Evolutionary conservation across 805 yeast species (phyloP).

Genomic region (Candida caryicola): DNA sequence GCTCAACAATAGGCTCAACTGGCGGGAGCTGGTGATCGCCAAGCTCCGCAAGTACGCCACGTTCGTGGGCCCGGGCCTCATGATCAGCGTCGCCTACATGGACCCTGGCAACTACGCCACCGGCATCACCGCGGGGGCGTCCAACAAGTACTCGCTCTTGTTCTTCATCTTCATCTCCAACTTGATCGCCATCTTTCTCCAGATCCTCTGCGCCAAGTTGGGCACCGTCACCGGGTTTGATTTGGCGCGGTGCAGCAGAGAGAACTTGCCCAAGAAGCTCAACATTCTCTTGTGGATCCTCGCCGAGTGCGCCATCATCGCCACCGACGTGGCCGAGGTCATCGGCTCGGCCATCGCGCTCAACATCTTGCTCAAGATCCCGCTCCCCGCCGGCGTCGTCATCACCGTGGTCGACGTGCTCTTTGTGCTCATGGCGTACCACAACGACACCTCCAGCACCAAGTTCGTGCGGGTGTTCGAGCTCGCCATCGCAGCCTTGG

Average conservation of each 20-base stretch:
- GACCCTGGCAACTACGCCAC: slow-evolving; percentile 55
- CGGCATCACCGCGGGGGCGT: slow-evolving; percentile 47
- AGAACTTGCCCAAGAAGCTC: slow-evolving; percentile 38
- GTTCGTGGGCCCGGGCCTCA: slow-evolving; percentile 48
- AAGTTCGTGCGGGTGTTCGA: slow-evolving; percentile 37
- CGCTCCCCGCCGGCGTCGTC: slow-evolving; percentile 49
- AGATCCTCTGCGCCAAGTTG: slow-evolving; percentile 42
- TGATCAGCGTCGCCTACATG: slow-evolving; percentile 50
- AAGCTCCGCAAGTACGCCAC: slow-evolving; percentile 32
- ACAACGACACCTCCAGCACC: slow-evolving; percentile 41
- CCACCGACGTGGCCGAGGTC: slow-evolving; percentile 54
- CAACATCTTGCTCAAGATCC: slow-evolving; percentile 43
- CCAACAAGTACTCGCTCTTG: slow-evolving; percentile 40
- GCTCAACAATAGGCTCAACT: neutral
- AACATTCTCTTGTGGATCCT: slow-evolving; percentile 38
- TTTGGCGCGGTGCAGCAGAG: slow-evolving; percentile 43
- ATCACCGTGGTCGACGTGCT: slow-evolving; percentile 46
- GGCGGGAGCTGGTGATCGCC: neutral
- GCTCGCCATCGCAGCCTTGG: slow-evolving; percentile 41
- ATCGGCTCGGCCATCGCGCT: slow-evolving; percentile 52
- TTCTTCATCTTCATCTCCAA: slow-evolving; percentile 44
- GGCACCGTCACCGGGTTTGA: slow-evolving; percentile 52
- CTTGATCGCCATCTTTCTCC: slow-evolving; percentile 46
- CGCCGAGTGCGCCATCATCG: slow-evolving; percentile 49
- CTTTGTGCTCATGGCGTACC: slow-evolving; percentile 46